These are phyloP conservation scores for Heterobasidion irregulare DNA, from an alignment of 1,284 basidiomycete species.

Conservation along the genomic window DNA sequence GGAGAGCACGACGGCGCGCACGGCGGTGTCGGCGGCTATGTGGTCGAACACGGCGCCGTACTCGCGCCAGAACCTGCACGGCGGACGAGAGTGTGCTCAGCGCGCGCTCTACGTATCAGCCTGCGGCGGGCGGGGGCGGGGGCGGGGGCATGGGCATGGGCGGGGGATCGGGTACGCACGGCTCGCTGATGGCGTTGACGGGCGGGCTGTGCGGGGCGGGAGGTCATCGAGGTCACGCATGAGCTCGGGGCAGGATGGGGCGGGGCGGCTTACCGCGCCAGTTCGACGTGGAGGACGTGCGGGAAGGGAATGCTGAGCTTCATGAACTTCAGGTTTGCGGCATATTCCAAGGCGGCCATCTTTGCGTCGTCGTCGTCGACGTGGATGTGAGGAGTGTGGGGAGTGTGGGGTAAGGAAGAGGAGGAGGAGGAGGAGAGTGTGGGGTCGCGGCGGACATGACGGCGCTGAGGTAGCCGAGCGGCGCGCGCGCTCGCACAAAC, in stretches of 20 bases:
- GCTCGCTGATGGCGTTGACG: slow-evolving; percentile 10
- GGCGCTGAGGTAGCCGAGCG: too few species aligned
- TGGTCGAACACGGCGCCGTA: slow-evolving; percentile 55
- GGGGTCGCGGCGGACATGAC: too few species aligned
- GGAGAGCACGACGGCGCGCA: slow-evolving; percentile 66
- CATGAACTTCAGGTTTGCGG: too few species aligned
- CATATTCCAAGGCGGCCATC: too few species aligned
- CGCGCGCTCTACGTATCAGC: background rate
- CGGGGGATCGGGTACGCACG: slow-evolving; percentile 2
- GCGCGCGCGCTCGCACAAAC: too few species aligned
- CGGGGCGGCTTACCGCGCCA: background rate
- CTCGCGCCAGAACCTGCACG: slow-evolving; percentile 62
- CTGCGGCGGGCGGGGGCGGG: too few species aligned
- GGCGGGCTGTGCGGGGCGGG: background rate
- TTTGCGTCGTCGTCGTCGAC: too few species aligned
- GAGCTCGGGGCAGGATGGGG: background rate
- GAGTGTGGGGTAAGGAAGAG: too few species aligned
- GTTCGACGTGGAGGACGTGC: background rate
- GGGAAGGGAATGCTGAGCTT: background rate
- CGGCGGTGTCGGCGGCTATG: slow-evolving; percentile 44
- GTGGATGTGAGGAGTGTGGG: too few species aligned
- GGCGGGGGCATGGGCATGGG: too few species aligned
- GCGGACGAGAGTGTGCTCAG: background rate
- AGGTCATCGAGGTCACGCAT: too few species aligned
- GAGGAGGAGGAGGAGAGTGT: too few species aligned